phyloP scores from a whole-genome alignment of 768 basidiomycete genomes.

The Xerocomellus intermedius region DNA sequence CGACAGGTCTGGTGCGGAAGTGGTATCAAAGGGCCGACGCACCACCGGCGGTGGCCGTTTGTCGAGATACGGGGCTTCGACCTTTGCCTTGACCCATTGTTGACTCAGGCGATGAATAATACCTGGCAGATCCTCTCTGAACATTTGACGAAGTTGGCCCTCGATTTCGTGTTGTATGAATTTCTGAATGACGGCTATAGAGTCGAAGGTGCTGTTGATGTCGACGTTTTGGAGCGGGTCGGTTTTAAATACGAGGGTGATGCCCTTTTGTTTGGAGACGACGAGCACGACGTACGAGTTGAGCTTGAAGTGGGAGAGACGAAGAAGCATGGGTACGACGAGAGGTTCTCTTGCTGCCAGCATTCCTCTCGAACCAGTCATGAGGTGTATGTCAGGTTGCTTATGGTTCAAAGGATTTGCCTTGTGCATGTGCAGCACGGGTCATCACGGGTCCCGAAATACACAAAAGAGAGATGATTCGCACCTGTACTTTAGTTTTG shows the following conservation, averaged over 20 bases:
- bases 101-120: slow-evolving; percentile 97
- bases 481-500: slow-evolving; percentile 90
- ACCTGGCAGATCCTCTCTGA: slow-evolving; percentile 92
- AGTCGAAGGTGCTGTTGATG: slow-evolving; percentile 97
- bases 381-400: slow-evolving; percentile 84
- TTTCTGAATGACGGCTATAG: slow-evolving; percentile 95
- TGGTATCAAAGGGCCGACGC: slow-evolving; percentile 36
- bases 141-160: slow-evolving; percentile 96
- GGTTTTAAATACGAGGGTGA: slow-evolving; percentile 99
- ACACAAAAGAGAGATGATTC: slow-evolving; percentile 12
- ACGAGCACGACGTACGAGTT: slow-evolving; percentile 96
- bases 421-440: slow-evolving; percentile 38
- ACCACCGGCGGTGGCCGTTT: slow-evolving; percentile 44
- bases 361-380: slow-evolving; percentile 82
- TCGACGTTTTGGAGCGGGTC: slow-evolving; percentile 98
- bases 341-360: slow-evolving; percentile 93
- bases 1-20: slow-evolving; percentile 42
- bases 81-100: slow-evolving; percentile 92
- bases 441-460: slow-evolving; percentile 6
- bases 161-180: slow-evolving; percentile 98
- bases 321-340: slow-evolving; percentile 96
- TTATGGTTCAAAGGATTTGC: slow-evolving; percentile 96
- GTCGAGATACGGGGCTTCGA: slow-evolving; percentile 84
- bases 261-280: slow-evolving; percentile 96
- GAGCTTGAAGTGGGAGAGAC: slow-evolving; percentile 92